These are phyloP conservation scores for Diaporthe eres DNA, from an alignment of 2,329 filamentous ascomycete species.

Conservation along the genomic window DNA sequence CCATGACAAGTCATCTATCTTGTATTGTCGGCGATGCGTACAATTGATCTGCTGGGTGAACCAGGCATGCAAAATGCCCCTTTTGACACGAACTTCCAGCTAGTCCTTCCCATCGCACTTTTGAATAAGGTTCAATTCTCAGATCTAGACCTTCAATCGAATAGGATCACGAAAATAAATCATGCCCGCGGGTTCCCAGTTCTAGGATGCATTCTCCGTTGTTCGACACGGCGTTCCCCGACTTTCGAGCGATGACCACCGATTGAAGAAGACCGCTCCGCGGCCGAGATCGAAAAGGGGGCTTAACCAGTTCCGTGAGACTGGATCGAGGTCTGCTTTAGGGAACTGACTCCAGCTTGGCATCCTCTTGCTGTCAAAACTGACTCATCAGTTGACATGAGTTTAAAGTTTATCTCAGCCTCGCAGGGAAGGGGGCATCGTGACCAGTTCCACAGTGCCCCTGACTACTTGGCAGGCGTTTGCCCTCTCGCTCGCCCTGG, in stretches of 20 bases:
- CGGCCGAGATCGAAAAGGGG: neutral
- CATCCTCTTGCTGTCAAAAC: neutral
- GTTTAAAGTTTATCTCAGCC: slow-evolving; percentile 23
- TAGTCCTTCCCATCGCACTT: neutral
- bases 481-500: neutral
- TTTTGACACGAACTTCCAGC: neutral
- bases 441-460: neutral
- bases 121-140: neutral
- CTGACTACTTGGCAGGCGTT: slow-evolving; percentile 2
- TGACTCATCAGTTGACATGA: slow-evolving; percentile 1
- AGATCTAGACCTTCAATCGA: neutral
- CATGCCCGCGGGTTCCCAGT: neutral
- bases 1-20: neutral
- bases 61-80: neutral
- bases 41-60: neutral
- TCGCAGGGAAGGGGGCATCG: neutral
- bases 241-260: neutral
- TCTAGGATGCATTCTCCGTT: slow-evolving; percentile 18
- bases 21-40: neutral
- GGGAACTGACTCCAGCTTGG: slow-evolving; percentile 6
- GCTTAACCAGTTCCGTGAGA: neutral
- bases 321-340: neutral
- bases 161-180: neutral
- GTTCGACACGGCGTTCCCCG: neutral
- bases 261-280: neutral